Evolutionary conservation across 441 rosid genomes (phyloP), one percentile per base, ranked within the genome.

Genomic region (Arabidopsis lyrata): DNA sequence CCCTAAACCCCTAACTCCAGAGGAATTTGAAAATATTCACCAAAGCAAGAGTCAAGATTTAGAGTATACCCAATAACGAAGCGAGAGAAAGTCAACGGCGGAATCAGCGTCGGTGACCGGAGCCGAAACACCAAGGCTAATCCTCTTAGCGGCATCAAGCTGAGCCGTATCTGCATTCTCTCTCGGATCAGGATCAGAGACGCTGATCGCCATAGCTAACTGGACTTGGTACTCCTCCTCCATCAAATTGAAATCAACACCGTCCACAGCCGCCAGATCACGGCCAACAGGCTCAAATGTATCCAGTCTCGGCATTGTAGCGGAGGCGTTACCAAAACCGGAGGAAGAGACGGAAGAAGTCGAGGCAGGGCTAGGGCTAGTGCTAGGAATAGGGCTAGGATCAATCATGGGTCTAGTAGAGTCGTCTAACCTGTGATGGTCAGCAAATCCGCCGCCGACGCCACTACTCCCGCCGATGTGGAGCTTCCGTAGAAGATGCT

Each of bases 171-270:
- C 97, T 8, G 94, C 86, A 80, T 90, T 87, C 81, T 83, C 85
- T 31, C 83, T 50, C 48, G 83, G 66, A 77, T 81, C 83, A 54
- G 88, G 85, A 80, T 92, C 96, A 73, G 99, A 92, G 10, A 89
- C 97, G 79, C 99, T 92, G 36, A 95, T 90, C 54, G 97, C 97
- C 81, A 95, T 69, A 71, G 97, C 97, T 80, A 95, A 74, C 79
- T 94, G 97, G 48, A 94, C 89, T 84, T 94, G 97, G 70, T 86
- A 92, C 86, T 92, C 97, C 75, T 95, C 99, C 66, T 92, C 97
- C 82, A 92, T 66, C 54, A 86, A 83, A 85, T 68, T 83, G 83
- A 89, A 95, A 80, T 89, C 95, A 38, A 80, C 67, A 36, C 78
- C 81, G 16, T 78, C 78, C 0, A 65, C 76, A 12, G 71, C 55